These are phyloP conservation scores for Erodium moschatum DNA, from an alignment of 441 rosid species.

Conservation along the genomic window DNA sequence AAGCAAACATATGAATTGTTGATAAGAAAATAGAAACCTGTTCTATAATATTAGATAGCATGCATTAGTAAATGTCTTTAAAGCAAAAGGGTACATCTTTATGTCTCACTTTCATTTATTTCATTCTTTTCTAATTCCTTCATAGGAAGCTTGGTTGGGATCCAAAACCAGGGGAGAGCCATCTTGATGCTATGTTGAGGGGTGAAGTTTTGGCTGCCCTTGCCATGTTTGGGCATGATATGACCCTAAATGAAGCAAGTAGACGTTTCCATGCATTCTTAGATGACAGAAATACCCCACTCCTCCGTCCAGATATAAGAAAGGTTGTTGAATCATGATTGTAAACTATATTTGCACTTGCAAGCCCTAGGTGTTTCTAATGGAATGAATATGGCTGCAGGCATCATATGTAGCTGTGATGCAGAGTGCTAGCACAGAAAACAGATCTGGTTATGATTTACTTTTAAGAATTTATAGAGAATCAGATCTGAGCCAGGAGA, in stretches of 20 bases:
- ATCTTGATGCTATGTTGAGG: conserved; percentile 84
- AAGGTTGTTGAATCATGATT: conserved; percentile 35
- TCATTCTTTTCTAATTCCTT: conserved; percentile 12
- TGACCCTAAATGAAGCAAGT: conserved; percentile 56
- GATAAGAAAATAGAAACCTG: conserved; percentile 1
- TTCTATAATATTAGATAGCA: not conserved
- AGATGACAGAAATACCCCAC: conserved; percentile 68
- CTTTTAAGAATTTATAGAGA: conserved; percentile 76
- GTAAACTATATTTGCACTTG: not conserved
- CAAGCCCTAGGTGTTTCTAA: conserved; percentile 12
- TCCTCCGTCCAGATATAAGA: conserved; percentile 84
- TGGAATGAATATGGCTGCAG: conserved; percentile 35
- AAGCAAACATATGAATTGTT: not conserved
- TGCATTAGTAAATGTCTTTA: not conserved
- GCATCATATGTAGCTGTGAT: conserved; percentile 83
- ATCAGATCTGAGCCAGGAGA: conserved; percentile 88
- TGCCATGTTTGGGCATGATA: conserved; percentile 57
- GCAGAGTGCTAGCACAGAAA: conserved; percentile 56
- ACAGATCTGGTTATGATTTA: conserved; percentile 64
- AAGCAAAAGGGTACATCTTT: not conserved
- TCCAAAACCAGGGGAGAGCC: conserved; percentile 77
- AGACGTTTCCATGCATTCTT: conserved; percentile 65
- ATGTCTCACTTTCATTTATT: conserved; percentile 4
- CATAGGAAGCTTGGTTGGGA: conserved; percentile 88
- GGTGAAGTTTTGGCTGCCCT: conserved; percentile 81